Conservation (phyloP, 768 basidiomycete species). For the Sporobolomyces pararoseus region DNA sequence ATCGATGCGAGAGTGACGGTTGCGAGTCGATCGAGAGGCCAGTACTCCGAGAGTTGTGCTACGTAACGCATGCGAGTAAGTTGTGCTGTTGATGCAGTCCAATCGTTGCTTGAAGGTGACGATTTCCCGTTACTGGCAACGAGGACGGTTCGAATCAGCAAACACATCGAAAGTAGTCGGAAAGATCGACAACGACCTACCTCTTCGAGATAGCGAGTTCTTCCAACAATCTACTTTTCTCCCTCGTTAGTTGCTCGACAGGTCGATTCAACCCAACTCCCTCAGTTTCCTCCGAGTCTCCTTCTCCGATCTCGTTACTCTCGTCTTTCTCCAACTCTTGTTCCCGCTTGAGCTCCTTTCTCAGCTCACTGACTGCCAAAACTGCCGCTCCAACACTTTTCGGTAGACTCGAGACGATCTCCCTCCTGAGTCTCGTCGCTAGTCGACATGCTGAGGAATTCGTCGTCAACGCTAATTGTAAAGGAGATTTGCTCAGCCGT, state of each 20-base stretch:
- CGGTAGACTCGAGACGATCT: slow-evolving; percentile 72
- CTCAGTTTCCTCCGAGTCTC: slow-evolving; percentile 40
- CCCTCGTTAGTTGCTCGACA: slow-evolving; percentile 48
- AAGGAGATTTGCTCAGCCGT: slow-evolving; percentile 48
- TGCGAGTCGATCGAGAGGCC: slow-evolving; percentile 75
- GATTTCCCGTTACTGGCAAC: no score
- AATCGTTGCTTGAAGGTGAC: slow-evolving; percentile 11
- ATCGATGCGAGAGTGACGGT: slow-evolving; percentile 54
- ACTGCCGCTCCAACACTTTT: slow-evolving; percentile 71
- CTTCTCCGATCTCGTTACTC: slow-evolving; percentile 14
- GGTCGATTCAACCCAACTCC: slow-evolving; percentile 50
- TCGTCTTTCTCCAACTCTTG: slow-evolving; percentile 45
- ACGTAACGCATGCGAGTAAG: slow-evolving; percentile 81
- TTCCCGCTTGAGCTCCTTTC: slow-evolving; percentile 56
- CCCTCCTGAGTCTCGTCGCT: slow-evolving; percentile 70
- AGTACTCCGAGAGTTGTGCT: slow-evolving; percentile 89
- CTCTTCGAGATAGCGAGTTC: not conserved
- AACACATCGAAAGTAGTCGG: no score
- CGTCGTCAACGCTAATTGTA: slow-evolving; percentile 73
- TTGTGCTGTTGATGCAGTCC: slow-evolving; percentile 24
- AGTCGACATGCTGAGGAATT: slow-evolving; percentile 88
- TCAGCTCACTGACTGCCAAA: slow-evolving; percentile 65
- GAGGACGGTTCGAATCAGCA: not conserved
- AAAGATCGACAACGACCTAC: not conserved
- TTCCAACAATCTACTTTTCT: slow-evolving; percentile 39